Evolutionary conservation across 2,329 filamentous ascomycete species (phyloP).

Genomic region (Talaromyces verruculosus): DNA sequence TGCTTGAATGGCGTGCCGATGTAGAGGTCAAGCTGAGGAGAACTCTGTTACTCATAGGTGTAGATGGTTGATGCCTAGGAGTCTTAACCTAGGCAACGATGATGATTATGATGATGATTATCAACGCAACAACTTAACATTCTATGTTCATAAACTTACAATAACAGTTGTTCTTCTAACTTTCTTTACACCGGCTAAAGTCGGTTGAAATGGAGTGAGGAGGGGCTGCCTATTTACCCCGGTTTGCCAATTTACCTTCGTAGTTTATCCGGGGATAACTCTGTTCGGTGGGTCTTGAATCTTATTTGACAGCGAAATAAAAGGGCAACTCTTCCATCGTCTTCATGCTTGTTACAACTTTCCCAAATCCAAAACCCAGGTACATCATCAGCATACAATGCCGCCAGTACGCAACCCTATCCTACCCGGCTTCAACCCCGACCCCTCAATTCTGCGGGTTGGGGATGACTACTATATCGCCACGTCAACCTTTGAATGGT

Average conservation of each 20-base stretch:
- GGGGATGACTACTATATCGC: slow-evolving; percentile 56
- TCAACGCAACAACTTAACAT: neutral
- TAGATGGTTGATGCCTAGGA: no score
- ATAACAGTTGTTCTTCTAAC: neutral
- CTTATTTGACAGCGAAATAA: neutral
- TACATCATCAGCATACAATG: slow-evolving; percentile 8
- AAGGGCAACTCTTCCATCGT: neutral
- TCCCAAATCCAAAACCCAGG: neutral
- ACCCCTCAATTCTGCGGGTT: slow-evolving; percentile 55
- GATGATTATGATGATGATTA: no score
- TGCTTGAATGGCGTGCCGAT: no score
- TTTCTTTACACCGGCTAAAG: neutral
- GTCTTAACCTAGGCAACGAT: no score
- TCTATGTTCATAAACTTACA: neutral
- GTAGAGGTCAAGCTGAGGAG: no score
- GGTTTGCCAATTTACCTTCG: neutral
- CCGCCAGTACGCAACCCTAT: slow-evolving; percentile 53
- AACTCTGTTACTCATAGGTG: no score
- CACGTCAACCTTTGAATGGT: slow-evolving; percentile 62
- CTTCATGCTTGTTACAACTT: neutral
- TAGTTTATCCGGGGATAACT: neutral
- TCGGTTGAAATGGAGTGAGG: neutral
- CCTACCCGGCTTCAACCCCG: slow-evolving; percentile 60
- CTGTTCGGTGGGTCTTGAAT: neutral
- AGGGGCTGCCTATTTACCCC: neutral